These are phyloP conservation scores for Lyophyllum semitale DNA, from an alignment of 768 basidiomycete genomes.

Conservation along the genomic window DNA sequence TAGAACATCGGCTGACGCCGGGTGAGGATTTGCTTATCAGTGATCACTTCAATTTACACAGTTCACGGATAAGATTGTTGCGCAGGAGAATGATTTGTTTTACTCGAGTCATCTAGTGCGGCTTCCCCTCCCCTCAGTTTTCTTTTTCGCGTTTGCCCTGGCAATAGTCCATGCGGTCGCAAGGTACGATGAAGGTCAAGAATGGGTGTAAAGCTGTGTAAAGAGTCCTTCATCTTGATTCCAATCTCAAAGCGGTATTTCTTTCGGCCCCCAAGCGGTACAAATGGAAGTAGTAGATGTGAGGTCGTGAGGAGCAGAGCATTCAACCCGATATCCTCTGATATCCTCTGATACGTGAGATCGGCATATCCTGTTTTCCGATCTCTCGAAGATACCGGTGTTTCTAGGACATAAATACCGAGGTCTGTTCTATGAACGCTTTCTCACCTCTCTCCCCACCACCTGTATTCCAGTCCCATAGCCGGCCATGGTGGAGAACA, in stretches of 20 bases:
- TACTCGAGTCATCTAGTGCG: too few species aligned
- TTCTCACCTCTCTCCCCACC: conserved; percentile 5
- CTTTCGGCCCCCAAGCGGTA: too few species aligned
- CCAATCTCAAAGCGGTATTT: background rate
- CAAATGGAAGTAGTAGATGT: background rate
- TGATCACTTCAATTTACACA: too few species aligned
- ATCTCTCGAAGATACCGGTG: conserved; percentile 6
- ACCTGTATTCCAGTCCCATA: background rate
- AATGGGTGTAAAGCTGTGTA: too few species aligned
- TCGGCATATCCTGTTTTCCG: background rate
- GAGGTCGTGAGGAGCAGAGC: conserved; percentile 1
- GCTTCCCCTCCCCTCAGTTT: too few species aligned
- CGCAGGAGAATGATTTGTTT: background rate
- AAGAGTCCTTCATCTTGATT: background rate
- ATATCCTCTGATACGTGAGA: conserved; percentile 1
- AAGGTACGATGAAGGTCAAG: background rate
- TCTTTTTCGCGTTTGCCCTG: background rate
- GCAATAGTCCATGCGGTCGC: conserved; percentile 1
- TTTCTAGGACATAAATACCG: conserved; percentile 15
- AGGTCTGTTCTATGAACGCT: background rate
- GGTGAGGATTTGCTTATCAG: background rate
- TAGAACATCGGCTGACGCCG: too few species aligned
- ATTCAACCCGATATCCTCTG: conserved; percentile 5
- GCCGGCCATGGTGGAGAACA: conserved; percentile 28
- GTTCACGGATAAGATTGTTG: background rate